A percentile compares a stretch with the other conserved stretches of the same genome.
Evolutionary conservation across 179 eudicot genomes (phyloP).

Genomic region (Silene noctiflora): DNA sequence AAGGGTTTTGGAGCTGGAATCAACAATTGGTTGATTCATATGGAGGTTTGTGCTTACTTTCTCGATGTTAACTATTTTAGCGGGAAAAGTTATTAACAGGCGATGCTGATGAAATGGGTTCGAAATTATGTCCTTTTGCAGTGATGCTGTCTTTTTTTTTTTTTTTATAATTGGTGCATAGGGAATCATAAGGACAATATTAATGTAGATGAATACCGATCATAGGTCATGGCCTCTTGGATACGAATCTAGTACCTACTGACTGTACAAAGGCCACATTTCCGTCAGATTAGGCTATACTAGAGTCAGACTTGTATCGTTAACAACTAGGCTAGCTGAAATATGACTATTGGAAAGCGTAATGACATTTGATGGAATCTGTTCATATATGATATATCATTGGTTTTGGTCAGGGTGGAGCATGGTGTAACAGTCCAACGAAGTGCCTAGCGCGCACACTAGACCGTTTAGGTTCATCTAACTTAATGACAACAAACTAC

Average conservation of each 20-base stretch:
- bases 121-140: no score
- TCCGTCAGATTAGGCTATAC: no score
- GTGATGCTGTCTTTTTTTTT: no score
- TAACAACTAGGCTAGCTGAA: no score
- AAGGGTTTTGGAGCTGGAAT: constrained; percentile 76
- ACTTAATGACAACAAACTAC: constrained; percentile 53
- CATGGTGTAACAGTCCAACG: constrained; percentile 84
- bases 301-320: no score
- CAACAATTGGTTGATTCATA: constrained; percentile 78
- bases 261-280: no score
- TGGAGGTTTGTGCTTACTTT: constrained; percentile 57
- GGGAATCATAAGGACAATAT: no score
- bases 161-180: no score
- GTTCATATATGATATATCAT: not conserved
- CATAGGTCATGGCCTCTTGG: no score
- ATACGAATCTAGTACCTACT: no score
- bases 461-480: constrained; percentile 77
- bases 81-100: not conserved
- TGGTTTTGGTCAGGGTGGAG: constrained; percentile 66
- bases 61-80: not conserved
- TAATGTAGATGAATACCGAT: no score
- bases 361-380: not conserved
- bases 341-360: no score
- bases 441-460: constrained; percentile 57
- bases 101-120: not conserved